phyloP scores from a whole-genome alignment of 2,329 filamentous ascomycete genomes.

The Cordyceps cateniannulata region DNA sequence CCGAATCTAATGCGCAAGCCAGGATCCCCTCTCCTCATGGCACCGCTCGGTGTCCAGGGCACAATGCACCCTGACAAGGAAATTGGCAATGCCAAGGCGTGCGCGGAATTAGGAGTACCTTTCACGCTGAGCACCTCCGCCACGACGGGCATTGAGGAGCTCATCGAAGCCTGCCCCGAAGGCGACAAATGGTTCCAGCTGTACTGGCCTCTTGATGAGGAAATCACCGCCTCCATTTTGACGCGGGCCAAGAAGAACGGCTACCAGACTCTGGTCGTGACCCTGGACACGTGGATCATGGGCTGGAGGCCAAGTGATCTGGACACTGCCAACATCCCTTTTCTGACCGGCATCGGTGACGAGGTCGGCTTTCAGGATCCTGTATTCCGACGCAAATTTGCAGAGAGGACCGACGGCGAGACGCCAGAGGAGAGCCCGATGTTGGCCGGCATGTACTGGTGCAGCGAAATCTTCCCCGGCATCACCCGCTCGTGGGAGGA shows the following conservation, averaged over 20 bases:
- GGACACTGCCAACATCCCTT: constrained; percentile 55
- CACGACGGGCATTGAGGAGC: constrained; percentile 57
- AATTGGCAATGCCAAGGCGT: constrained; percentile 56
- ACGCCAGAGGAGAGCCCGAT: constrained; percentile 41
- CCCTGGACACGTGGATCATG: constrained; percentile 64
- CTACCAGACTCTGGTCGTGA: constrained; percentile 62
- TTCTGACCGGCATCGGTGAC: constrained; percentile 52
- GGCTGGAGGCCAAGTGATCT: constrained; percentile 65
- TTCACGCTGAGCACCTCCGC: constrained; percentile 63
- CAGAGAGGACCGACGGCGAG: constrained; percentile 38
- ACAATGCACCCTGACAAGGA: constrained; percentile 63
- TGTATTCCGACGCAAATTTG: constrained; percentile 53
- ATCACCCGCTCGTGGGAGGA: constrained; percentile 52
- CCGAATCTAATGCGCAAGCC: background rate
- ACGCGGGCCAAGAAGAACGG: constrained; percentile 54
- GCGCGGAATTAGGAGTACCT: constrained; percentile 53
- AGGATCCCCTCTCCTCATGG: constrained; percentile 51
- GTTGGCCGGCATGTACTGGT: constrained; percentile 47
- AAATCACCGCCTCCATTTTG: constrained; percentile 59
- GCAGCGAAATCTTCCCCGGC: constrained; percentile 41
- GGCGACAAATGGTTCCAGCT: constrained; percentile 66
- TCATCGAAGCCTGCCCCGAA: constrained; percentile 50
- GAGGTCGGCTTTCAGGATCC: constrained; percentile 61
- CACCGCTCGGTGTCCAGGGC: constrained; percentile 62
- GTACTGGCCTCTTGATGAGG: constrained; percentile 64